A percentile compares a stretch with the other conserved stretches of the same genome.
These are phyloP conservation scores for Rhizopogon parksii DNA, from an alignment of 1,284 basidiomycete species.

Conservation along the genomic window DNA sequence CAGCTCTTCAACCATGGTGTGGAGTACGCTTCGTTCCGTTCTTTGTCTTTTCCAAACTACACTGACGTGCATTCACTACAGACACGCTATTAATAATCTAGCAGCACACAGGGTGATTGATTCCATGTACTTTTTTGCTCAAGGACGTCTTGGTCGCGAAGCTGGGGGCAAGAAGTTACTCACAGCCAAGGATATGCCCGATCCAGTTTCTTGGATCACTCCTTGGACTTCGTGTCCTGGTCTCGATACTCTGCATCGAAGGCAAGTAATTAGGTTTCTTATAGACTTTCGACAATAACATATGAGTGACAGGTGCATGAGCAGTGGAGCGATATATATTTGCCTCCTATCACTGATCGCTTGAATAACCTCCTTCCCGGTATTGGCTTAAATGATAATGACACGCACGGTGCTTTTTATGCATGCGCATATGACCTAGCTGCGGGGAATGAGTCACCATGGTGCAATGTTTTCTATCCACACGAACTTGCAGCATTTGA, in stretches of 20 bases:
- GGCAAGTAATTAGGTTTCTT: conserved; percentile 19
- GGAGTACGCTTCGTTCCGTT: conserved; percentile 18
- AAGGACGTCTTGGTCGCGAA: conserved; percentile 36
- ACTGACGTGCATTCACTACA: conserved; percentile 16
- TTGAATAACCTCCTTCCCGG: conserved; percentile 32
- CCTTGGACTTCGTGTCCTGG: conserved; percentile 35
- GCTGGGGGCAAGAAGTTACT: conserved; percentile 23
- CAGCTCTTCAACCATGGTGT: conserved; percentile 42
- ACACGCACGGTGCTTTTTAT: conserved; percentile 39
- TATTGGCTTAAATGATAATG: conserved; percentile 27
- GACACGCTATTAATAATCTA: conserved; percentile 35
- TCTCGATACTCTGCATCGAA: conserved; percentile 29
- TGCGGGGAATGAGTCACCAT: conserved; percentile 31
- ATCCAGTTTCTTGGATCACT: conserved; percentile 38
- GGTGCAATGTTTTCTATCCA: conserved; percentile 36
- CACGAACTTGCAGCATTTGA: conserved; percentile 36
- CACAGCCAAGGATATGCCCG: conserved; percentile 33
- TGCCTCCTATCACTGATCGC: conserved; percentile 32
- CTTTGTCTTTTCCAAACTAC: not conserved
- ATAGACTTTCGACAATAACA: not conserved
- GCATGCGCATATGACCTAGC: conserved; percentile 42
- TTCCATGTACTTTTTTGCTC: conserved; percentile 39
- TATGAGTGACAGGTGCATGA: conserved; percentile 22
- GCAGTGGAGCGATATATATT: conserved; percentile 35
- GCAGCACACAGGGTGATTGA: conserved; percentile 40